A percentile compares a stretch with the other conserved stretches of the same genome.
phyloP scores from a whole-genome alignment of 306 rosid genomes.

The Begonia fuchsioides region DNA sequence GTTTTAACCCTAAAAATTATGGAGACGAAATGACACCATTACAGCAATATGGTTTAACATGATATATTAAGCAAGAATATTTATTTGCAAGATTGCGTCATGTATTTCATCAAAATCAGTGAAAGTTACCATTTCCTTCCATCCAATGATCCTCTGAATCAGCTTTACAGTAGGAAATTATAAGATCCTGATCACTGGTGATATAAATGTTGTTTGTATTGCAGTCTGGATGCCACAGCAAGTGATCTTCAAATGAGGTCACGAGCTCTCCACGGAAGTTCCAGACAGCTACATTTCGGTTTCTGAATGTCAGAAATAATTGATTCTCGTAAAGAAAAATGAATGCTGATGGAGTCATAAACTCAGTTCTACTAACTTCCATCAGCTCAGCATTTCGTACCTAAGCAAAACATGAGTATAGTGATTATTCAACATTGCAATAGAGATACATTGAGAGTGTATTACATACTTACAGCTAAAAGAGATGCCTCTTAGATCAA shows the following conservation, averaged over 20 bases:
- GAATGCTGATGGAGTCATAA: slow-evolving; percentile 95
- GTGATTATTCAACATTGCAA: neutral
- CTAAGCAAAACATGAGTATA: slow-evolving; percentile 17
- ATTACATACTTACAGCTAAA: slow-evolving; percentile 49
- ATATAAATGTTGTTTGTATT: slow-evolving; percentile 84
- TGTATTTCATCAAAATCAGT: neutral
- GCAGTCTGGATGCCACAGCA: slow-evolving; percentile 95
- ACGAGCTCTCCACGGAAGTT: slow-evolving; percentile 93
- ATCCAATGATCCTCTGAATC: slow-evolving; percentile 67
- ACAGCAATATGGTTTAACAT: no score
- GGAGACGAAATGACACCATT: no score
- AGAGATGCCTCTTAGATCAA: slow-evolving; percentile 6
- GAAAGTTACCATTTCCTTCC: slow-evolving; percentile 61
- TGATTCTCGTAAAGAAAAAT: slow-evolving; percentile 87
- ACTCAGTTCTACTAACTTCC: slow-evolving; percentile 68
- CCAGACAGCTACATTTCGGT: slow-evolving; percentile 86
- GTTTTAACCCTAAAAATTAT: no score
- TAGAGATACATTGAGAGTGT: neutral
- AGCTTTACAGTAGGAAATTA: slow-evolving; percentile 87
- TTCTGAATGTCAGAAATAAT: slow-evolving; percentile 72
- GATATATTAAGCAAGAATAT: neutral
- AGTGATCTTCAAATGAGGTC: slow-evolving; percentile 87
- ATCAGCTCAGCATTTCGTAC: slow-evolving; percentile 61
- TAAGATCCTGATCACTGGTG: slow-evolving; percentile 90
- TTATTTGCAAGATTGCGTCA: neutral